phyloP scores from a whole-genome alignment of 2,329 filamentous ascomycete genomes.

The Neurospora crassa region DNA sequence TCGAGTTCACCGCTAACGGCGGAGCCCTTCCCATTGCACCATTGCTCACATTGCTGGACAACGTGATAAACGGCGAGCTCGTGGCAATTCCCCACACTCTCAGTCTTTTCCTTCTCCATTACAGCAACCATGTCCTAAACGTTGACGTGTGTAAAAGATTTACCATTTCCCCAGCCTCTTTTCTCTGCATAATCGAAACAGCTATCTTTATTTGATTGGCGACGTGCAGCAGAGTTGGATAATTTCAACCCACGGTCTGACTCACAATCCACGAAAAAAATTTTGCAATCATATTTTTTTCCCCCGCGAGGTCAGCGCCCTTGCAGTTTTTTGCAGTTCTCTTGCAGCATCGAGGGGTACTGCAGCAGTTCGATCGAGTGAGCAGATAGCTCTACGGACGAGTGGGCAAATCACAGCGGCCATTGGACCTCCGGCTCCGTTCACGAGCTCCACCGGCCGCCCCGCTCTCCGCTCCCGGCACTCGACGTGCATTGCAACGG shows the following conservation, averaged over 20 bases:
- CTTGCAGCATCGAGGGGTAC: background rate
- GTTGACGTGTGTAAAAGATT: background rate
- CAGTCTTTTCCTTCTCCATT: background rate
- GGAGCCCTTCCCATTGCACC: background rate
- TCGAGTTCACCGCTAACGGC: conserved; percentile 1
- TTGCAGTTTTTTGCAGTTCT: background rate
- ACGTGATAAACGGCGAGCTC: background rate
- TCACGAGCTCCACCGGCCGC: background rate
- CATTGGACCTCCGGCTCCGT: background rate
- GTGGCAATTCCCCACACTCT: background rate
- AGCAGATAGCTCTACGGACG: background rate
- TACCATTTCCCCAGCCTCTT: background rate
- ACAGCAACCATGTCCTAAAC: background rate
- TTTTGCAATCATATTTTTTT: background rate
- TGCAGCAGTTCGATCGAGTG: background rate
- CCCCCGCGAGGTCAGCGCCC: background rate
- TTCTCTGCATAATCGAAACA: background rate
- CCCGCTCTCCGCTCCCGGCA: background rate
- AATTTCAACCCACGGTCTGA: background rate
- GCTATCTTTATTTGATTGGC: background rate
- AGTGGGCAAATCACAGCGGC: background rate
- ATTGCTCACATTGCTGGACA: background rate
- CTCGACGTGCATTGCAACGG: background rate
- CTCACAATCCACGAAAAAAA: background rate
- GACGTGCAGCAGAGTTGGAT: background rate